Evolutionary conservation across 2,329 filamentous ascomycete species (phyloP).

Genomic region (Clarireedia paspali): DNA sequence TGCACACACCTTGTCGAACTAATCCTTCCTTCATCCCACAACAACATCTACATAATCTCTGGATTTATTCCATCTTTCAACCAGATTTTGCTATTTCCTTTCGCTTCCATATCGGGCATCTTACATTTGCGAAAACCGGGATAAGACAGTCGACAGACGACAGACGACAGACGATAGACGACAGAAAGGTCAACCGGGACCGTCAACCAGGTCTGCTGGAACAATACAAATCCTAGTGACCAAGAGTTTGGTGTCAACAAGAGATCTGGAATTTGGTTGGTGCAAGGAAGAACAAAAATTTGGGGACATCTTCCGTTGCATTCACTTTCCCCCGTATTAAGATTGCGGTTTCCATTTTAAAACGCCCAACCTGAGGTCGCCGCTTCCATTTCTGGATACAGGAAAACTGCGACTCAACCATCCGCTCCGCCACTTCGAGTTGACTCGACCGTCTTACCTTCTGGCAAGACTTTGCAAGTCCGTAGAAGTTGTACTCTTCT

Average conservation of each 20-base stretch:
- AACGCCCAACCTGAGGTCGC: not conserved
- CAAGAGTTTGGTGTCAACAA: too few relatives aligned
- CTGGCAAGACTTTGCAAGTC: not conserved
- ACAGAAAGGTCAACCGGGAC: too few relatives aligned
- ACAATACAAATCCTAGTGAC: too few relatives aligned
- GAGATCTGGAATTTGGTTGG: not conserved
- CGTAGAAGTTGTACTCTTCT: too few relatives aligned
- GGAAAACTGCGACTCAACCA: too few relatives aligned
- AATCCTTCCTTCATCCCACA: not conserved
- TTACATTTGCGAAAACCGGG: too few relatives aligned
- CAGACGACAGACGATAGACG: too few relatives aligned
- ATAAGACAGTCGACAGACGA: too few relatives aligned
- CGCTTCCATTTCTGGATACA: not conserved
- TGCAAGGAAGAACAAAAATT: not conserved
- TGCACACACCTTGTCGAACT: not conserved
- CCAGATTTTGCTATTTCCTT: too few relatives aligned
- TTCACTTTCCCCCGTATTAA: not conserved
- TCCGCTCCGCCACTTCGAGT: not conserved
- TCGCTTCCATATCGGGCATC: too few relatives aligned
- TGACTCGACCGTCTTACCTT: not conserved
- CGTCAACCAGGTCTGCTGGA: too few relatives aligned
- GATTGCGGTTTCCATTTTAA: not conserved
- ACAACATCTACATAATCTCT: not conserved
- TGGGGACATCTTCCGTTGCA: not conserved
- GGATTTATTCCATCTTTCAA: too few relatives aligned